Conservation (phyloP, 2,329 filamentous ascomycete species). For the Thermothelomyces thermophilus region DNA sequence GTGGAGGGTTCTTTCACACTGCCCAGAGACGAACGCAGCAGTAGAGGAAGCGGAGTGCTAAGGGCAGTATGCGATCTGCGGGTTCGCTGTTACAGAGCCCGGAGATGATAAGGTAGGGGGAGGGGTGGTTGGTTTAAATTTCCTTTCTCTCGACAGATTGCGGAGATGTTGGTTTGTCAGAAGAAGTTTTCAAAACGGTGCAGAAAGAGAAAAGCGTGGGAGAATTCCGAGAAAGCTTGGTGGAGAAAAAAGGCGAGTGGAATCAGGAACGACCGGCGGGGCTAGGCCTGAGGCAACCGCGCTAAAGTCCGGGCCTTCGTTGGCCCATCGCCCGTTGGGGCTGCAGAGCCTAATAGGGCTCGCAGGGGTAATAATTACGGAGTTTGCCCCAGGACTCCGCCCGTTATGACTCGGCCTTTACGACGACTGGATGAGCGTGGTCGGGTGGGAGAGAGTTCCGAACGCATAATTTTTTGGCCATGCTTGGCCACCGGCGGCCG, state of each 20-base stretch:
- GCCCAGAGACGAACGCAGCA: constrained; percentile 6
- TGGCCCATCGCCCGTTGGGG: constrained; percentile 10
- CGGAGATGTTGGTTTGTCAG: constrained; percentile 16
- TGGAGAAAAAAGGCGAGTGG: constrained; percentile 11
- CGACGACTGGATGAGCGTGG: background rate
- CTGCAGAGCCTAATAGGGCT: background rate
- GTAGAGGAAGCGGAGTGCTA: background rate
- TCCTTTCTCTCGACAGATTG: background rate
- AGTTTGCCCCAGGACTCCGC: background rate
- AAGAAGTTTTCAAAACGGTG: constrained; percentile 16
- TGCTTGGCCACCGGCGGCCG: background rate
- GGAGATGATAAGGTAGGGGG: background rate
- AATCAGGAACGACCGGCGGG: constrained; percentile 7
- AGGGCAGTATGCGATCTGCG: background rate
- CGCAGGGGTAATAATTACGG: background rate
- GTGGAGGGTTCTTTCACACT: constrained; percentile 1
- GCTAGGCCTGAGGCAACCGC: constrained; percentile 9
- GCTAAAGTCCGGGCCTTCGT: background rate
- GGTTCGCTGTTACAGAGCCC: background rate
- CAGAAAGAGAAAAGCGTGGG: constrained; percentile 6
- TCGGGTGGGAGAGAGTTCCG: no score
- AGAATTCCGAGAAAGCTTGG: constrained; percentile 12
- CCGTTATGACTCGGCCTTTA: background rate
- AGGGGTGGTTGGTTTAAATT: constrained; percentile 7
- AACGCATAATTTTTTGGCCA: background rate